Conservation (phyloP, 495 filamentous ascomycete genomes). For the Aspergillus coremiiformis region DNA sequence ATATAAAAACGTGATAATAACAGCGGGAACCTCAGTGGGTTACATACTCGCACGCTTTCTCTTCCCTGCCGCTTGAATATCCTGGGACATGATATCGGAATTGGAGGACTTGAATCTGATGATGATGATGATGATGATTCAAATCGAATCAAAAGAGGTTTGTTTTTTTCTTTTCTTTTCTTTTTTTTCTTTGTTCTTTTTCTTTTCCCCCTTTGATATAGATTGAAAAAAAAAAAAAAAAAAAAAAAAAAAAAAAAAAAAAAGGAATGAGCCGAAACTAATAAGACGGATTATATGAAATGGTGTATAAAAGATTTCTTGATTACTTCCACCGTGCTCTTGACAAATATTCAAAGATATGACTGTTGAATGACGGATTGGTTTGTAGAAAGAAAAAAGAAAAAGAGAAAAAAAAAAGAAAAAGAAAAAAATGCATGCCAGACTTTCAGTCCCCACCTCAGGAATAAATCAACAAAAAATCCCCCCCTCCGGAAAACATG, state of each 20-base stretch:
- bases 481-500: neutral
- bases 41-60: slow-evolving; percentile 30
- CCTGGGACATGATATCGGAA: slow-evolving; percentile 26
- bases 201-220: neutral
- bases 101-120: neutral
- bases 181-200: neutral
- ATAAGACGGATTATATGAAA: too few relatives aligned
- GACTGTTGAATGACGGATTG: neutral
- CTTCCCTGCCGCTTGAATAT: slow-evolving; percentile 38
- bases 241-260: too few relatives aligned
- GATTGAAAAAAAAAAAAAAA: slow-evolving; percentile 8
- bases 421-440: neutral
- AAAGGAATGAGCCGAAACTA: too few relatives aligned
- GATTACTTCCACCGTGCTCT: too few relatives aligned
- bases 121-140: neutral
- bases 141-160: slow-evolving; percentile 3
- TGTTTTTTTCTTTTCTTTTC: neutral
- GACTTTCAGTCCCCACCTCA: neutral
- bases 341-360: slow-evolving; percentile 3
- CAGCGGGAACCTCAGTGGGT: neutral
- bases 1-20: neutral
- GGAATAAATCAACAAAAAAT: too few relatives aligned
- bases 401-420: neutral
- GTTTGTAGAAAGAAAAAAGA: neutral
- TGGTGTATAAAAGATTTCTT: too few relatives aligned